Conservation (phyloP, 495 filamentous ascomycete genomes). For the Aspergillus indologenus region DNA sequence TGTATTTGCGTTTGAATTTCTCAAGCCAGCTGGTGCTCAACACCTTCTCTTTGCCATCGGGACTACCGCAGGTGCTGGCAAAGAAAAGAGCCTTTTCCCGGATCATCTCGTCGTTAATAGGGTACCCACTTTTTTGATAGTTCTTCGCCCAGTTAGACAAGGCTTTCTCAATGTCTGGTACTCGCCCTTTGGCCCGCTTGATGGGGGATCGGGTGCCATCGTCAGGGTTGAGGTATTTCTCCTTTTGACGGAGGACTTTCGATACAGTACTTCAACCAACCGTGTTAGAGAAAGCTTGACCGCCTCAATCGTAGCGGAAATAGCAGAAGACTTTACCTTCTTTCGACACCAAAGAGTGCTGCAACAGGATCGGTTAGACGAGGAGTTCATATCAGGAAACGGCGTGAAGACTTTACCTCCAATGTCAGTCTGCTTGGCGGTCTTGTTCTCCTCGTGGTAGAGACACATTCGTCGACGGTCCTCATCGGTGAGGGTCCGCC, state of each 20-base stretch:
- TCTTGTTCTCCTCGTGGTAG: constrained; percentile 91
- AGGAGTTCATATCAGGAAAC: constrained; percentile 12
- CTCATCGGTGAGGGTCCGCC: constrained; percentile 89
- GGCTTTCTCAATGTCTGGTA: constrained; percentile 94
- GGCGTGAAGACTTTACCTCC: constrained; percentile 60
- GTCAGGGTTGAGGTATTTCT: constrained; percentile 89
- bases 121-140: constrained; percentile 69
- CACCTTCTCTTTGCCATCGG: constrained; percentile 73
- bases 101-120: constrained; percentile 78
- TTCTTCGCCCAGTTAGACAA: constrained; percentile 85
- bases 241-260: constrained; percentile 93
- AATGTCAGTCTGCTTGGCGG: constrained; percentile 97
- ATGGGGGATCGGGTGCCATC: constrained; percentile 85
- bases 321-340: constrained; percentile 65
- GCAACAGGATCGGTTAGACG: constrained; percentile 22
- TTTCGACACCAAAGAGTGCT: constrained; percentile 95
- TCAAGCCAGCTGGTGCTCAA: constrained; percentile 82
- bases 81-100: constrained; percentile 86
- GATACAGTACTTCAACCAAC: constrained; percentile 79
- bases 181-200: constrained; percentile 85
- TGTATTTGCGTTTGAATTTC: constrained; percentile 95
- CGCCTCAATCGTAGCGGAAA: neutral
- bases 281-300: constrained; percentile 23
- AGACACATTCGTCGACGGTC: constrained; percentile 92
- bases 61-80: constrained; percentile 68